Evolutionary conservation across 2,329 filamentous ascomycete genomes (phyloP), one percentile per base, ranked within the genome.

Genomic region (Huntiella bhutanensis): DNA sequence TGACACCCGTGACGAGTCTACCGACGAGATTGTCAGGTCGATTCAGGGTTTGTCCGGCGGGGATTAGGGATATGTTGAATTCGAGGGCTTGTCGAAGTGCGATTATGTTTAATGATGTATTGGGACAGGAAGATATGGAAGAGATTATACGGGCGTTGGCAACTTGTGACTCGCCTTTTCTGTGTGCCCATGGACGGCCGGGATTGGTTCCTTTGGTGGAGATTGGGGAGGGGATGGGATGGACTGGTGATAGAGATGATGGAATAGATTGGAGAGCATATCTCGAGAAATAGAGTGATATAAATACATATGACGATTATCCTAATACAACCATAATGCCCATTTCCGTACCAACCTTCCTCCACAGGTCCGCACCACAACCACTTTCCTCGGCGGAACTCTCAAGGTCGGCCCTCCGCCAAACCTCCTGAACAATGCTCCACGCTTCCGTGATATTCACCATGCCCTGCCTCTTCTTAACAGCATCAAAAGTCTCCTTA

Each of bases 41-140:
- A 4, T 73, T 93, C 36, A 71, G 75, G 28, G 68, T 68, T 2
- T 92, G 83, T 53, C 87, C 88, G 0, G 66, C 70, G 19, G 79
- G 80, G 0, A 75, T 96, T 10, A 54, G 92, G 3, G 82, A 92
- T 28, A 62, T 88, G 56, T 62, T 88, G 4, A 79, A 85, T 55
- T 86, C 81, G 0, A 70, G 80, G 47, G 75, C 83, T 1, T 91
- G 83, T 55, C 69, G 82, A 45, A 83, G 80, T 70, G 82, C 84
- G 2, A 77, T 91, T 57, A 88, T 87, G 82, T 92, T 92, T 61
- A 88, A 88, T 53, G 84, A 92, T 55, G 56, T 62, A 4, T 61
- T 91, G 5, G 67, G 65, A 0, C 51, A 57, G 1, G 59, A 65
- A 0, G 68, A 84, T 52, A 88, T 83, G 53, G 53, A 61, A 7